phyloP scores from a whole-genome alignment of 2,329 filamentous ascomycete genomes.

The Calonectria leucothoes region DNA sequence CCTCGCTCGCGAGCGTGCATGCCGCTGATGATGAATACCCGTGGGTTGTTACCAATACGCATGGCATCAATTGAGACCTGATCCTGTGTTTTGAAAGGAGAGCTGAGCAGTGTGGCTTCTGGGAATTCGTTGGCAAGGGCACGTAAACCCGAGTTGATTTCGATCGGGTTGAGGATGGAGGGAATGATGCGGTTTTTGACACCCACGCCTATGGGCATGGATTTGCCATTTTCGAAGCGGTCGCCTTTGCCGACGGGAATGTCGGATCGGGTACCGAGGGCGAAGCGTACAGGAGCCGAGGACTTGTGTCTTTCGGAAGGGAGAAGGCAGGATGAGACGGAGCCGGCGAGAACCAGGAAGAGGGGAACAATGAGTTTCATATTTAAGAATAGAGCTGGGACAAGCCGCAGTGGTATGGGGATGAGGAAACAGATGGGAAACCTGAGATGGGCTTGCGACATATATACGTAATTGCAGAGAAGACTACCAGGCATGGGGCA shows the following conservation, averaged over 20 bases:
- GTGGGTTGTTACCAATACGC: slow-evolving; percentile 58
- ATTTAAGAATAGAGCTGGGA: background rate
- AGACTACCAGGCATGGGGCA: background rate
- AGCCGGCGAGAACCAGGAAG: slow-evolving; percentile 34
- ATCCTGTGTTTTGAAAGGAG: slow-evolving; percentile 58
- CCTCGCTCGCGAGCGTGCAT: slow-evolving; percentile 70
- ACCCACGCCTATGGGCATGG: slow-evolving; percentile 47
- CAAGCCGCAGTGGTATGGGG: background rate
- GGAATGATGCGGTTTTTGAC: slow-evolving; percentile 50
- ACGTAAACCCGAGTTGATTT: slow-evolving; percentile 57
- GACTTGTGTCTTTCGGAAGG: slow-evolving; percentile 47
- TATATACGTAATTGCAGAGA: background rate
- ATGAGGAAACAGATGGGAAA: background rate
- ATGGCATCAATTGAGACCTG: slow-evolving; percentile 52
- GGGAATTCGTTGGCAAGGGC: slow-evolving; percentile 53
- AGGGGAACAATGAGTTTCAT: slow-evolving; percentile 43
- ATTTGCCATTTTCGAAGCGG: slow-evolving; percentile 53
- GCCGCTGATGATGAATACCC: slow-evolving; percentile 63
- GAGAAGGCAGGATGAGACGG: slow-evolving; percentile 50
- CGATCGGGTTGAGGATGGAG: slow-evolving; percentile 57
- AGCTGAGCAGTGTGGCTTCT: slow-evolving; percentile 52
- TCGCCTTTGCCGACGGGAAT: slow-evolving; percentile 56
- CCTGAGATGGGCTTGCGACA: background rate
- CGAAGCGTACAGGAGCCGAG: slow-evolving; percentile 1
- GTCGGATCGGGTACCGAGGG: slow-evolving; percentile 38